Conservation (phyloP, 176 grass and related monocot genomes). For the Alloteropsis semialata region DNA sequence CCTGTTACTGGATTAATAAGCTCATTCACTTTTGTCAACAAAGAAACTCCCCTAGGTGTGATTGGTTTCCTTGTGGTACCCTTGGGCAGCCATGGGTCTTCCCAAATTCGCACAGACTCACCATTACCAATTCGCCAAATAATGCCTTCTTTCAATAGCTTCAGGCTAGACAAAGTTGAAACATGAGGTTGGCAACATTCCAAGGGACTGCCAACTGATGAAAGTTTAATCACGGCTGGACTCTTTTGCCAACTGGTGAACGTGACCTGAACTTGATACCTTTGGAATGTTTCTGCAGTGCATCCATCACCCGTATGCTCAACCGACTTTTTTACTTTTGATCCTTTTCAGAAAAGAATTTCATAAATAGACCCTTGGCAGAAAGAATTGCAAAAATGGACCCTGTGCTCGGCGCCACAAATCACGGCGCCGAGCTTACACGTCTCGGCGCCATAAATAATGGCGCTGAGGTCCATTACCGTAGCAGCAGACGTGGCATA, state of each 20-base stretch:
- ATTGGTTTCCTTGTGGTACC: neutral
- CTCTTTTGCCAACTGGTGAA: neutral
- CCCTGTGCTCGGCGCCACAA: too few species aligned
- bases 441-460: too few species aligned
- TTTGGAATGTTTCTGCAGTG: neutral
- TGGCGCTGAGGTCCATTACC: too few species aligned
- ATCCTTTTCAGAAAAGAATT: too few species aligned
- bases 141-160: neutral
- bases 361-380: too few species aligned
- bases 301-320: neutral
- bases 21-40: neutral
- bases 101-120: neutral
- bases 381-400: too few species aligned
- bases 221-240: neutral
- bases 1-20: neutral
- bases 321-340: too few species aligned
- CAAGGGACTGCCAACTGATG: neutral
- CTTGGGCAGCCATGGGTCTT: neutral
- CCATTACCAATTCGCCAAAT: neutral
- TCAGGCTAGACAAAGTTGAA: too few species aligned
- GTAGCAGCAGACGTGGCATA: too few species aligned
- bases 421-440: too few species aligned
- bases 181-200: too few species aligned
- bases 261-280: neutral
- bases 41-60: accelerated